These are phyloP conservation scores for Piper betle DNA, from an alignment of 164 flowering plant genomes.

Conservation along the genomic window DNA sequence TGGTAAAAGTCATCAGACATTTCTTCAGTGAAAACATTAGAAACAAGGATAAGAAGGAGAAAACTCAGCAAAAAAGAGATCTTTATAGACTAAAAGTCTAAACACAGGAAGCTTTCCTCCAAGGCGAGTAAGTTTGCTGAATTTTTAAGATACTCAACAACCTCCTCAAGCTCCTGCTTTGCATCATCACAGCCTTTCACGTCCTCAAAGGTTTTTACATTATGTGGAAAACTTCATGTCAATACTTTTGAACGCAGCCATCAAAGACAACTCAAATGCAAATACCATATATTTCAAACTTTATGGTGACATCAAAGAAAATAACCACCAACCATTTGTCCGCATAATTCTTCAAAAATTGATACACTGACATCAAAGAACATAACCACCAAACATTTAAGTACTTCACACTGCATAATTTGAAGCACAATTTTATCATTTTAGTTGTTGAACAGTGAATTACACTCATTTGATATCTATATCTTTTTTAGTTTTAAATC, in stretches of 20 bases:
- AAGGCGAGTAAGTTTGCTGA: conserved; percentile 89
- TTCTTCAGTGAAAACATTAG: conserved; percentile 40
- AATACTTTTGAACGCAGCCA: neutral
- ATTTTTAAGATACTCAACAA: conserved; percentile 89
- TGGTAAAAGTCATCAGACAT: conserved; percentile 95
- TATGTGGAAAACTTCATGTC: conserved; percentile 34
- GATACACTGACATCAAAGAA: neutral
- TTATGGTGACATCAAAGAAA: too few species aligned
- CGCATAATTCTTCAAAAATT: too few species aligned
- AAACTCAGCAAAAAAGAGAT: neutral
- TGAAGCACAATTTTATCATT: too few species aligned
- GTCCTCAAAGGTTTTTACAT: conserved; percentile 97
- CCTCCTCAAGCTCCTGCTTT: conserved; percentile 98
- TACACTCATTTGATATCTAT: too few species aligned
- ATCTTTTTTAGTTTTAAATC: too few species aligned
- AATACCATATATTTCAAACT: too few species aligned
- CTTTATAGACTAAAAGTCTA: neutral
- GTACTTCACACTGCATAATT: too few species aligned
- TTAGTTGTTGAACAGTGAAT: too few species aligned
- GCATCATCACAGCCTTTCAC: conserved; percentile 99
- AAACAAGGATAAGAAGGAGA: neutral
- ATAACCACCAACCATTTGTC: too few species aligned
- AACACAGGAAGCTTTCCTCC: conserved; percentile 79
- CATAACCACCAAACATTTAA: too few species aligned
- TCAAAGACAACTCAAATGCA: neutral